A percentile compares a stretch with the other conserved stretches of the same genome.
phyloP scores from a whole-genome alignment of 306 rosid genomes.

The Quercus berberidifolia region DNA sequence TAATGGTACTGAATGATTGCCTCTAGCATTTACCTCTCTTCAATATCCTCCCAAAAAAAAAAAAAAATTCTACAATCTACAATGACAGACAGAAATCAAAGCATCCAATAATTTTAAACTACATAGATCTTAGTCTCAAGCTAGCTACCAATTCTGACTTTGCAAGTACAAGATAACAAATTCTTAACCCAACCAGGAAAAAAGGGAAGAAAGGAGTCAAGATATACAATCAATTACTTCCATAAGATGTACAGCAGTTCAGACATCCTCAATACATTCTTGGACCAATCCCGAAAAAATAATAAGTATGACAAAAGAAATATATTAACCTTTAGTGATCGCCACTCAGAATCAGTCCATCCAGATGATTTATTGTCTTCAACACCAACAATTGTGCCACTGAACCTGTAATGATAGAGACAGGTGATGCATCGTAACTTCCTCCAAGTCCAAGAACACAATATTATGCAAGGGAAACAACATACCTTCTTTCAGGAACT shows the following conservation, averaged over 20 bases:
- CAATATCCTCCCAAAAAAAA: too few species aligned
- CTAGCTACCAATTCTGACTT: too few species aligned
- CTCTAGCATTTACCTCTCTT: too few species aligned
- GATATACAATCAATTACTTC: background rate
- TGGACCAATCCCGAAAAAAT: background rate
- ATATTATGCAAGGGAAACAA: constrained; percentile 11
- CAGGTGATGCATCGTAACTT: constrained; percentile 1
- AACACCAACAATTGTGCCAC: constrained; percentile 96
- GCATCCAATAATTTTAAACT: too few species aligned
- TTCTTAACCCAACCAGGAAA: too few species aligned
- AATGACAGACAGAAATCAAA: too few species aligned
- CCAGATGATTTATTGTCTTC: constrained; percentile 71
- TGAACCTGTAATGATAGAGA: constrained; percentile 58
- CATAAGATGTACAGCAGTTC: background rate
- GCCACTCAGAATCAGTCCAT: constrained; percentile 95
- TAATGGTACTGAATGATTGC: too few species aligned
- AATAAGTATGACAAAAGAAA: background rate
- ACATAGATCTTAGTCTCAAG: too few species aligned
- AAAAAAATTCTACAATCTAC: too few species aligned
- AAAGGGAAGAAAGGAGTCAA: background rate
- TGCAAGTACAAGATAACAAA: too few species aligned
- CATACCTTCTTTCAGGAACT: constrained; percentile 96
- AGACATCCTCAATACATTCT: background rate
- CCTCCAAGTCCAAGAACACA: constrained; percentile 9
- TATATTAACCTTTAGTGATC: constrained; percentile 72